Evolutionary conservation across 2,329 filamentous ascomycete genomes (phyloP).

Genomic region (Hymenoscyphus repandus): DNA sequence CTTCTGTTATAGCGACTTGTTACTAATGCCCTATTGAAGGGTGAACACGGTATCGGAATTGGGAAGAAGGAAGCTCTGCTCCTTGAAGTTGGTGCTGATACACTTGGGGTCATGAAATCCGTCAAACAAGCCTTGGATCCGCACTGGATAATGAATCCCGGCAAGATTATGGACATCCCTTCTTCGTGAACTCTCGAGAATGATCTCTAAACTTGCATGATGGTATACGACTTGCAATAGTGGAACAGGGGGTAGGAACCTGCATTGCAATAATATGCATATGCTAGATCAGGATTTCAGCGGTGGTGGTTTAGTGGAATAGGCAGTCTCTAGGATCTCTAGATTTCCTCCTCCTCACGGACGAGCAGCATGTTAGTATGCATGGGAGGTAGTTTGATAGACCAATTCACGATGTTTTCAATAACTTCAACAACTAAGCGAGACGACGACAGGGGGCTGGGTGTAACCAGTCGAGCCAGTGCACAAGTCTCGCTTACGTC

Average conservation of each 20-base stretch:
- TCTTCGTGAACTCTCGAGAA: neutral
- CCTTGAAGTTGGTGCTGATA: conserved; percentile 74
- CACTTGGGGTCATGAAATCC: conserved; percentile 76
- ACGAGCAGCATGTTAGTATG: conserved; percentile 11
- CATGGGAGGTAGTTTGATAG: neutral
- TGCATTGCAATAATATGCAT: neutral
- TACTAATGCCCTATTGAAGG: conserved; percentile 32
- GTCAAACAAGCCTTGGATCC: conserved; percentile 83
- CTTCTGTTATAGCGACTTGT: conserved; percentile 2
- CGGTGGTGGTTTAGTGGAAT: conserved; percentile 9
- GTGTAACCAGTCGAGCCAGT: neutral
- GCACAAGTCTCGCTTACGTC: neutral
- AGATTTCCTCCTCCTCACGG: conserved; percentile 21
- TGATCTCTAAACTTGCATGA: neutral
- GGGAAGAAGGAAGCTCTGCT: conserved; percentile 78
- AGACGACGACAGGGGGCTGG: neutral
- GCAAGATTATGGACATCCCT: conserved; percentile 77
- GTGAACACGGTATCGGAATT: conserved; percentile 80
- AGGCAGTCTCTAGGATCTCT: too few relatives aligned
- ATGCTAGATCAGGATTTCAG: neutral
- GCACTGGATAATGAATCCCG: conserved; percentile 84
- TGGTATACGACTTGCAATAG: neutral
- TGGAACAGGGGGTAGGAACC: neutral
- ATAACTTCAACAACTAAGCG: too few relatives aligned
- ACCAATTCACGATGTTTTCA: neutral